Conservation (phyloP, 1,284 basidiomycete species). For the Erythrobasidium hasegawianum region DNA sequence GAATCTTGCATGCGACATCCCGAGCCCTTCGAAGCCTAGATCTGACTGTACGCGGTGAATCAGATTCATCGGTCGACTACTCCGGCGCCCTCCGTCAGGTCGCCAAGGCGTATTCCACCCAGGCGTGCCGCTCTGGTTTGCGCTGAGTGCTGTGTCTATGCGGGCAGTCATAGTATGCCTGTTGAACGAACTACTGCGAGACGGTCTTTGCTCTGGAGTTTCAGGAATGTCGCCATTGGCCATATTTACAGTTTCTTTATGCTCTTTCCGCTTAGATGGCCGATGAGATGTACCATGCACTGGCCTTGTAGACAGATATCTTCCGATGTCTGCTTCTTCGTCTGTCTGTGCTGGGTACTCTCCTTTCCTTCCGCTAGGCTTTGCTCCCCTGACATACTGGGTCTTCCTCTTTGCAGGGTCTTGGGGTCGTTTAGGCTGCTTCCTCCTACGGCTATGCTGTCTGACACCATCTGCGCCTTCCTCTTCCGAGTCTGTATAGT, state of each 20-base stretch:
- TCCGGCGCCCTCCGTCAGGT: not conserved
- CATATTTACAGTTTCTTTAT: too few relatives aligned
- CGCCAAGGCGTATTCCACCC: slow-evolving; percentile 3
- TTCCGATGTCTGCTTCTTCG: slow-evolving; percentile 3
- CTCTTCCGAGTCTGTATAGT: not conserved
- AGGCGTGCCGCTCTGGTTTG: not conserved
- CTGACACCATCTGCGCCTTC: not conserved
- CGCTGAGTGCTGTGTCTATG: not conserved
- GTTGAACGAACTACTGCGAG: not conserved
- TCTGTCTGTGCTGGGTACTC: not conserved
- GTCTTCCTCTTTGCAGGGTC: not conserved
- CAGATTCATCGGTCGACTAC: not conserved
- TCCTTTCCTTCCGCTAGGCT: not conserved
- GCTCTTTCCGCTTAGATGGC: not conserved
- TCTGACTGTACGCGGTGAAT: slow-evolving; percentile 5
- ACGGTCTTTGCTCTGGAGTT: too few relatives aligned
- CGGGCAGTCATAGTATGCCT: slow-evolving; percentile 8
- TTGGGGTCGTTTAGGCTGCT: not conserved
- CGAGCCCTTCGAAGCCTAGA: not conserved
- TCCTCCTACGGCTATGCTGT: not conserved
- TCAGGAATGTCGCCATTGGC: too few relatives aligned
- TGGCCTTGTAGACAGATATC: not conserved
- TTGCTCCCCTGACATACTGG: not conserved
- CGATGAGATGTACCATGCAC: not conserved
- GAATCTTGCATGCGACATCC: not conserved